phyloP scores from a whole-genome alignment of 257 asterid genomes.

The Dorcoceras hygrometricum region DNA sequence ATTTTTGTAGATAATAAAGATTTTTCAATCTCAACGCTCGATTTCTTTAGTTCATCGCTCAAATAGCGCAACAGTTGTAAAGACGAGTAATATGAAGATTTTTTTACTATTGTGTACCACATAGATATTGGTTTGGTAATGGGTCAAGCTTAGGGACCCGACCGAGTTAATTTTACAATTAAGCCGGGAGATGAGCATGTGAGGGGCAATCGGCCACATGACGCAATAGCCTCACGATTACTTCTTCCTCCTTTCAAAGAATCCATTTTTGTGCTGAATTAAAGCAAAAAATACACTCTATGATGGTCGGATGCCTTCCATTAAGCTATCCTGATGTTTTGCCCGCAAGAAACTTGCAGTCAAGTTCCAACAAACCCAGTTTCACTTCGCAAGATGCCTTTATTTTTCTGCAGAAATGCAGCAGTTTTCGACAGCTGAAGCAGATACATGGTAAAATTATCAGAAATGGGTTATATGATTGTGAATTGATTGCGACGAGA shows the following conservation, averaged over 20 bases:
- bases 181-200: background rate
- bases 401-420: slow-evolving; percentile 41
- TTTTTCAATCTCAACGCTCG: no score
- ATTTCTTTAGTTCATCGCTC: no score
- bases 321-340: slow-evolving; percentile 32
- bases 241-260: background rate
- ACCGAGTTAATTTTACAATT: background rate
- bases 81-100: no score
- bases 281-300: background rate
- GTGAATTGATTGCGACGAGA: slow-evolving; percentile 33
- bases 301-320: slow-evolving; percentile 42
- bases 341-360: slow-evolving; percentile 25
- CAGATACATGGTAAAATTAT: slow-evolving; percentile 45
- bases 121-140: background rate
- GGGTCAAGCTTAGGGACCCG: background rate
- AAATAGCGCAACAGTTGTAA: no score
- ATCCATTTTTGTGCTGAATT: background rate
- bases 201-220: background rate
- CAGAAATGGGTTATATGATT: slow-evolving; percentile 33
- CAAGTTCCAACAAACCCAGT: slow-evolving; percentile 22
- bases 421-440: slow-evolving; percentile 42
- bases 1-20: background rate
- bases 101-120: background rate
- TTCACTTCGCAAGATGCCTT: slow-evolving; percentile 46
- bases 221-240: background rate